phyloP scores from a whole-genome alignment of 306 rosid genomes.

The Prinsepia uniflora region DNA sequence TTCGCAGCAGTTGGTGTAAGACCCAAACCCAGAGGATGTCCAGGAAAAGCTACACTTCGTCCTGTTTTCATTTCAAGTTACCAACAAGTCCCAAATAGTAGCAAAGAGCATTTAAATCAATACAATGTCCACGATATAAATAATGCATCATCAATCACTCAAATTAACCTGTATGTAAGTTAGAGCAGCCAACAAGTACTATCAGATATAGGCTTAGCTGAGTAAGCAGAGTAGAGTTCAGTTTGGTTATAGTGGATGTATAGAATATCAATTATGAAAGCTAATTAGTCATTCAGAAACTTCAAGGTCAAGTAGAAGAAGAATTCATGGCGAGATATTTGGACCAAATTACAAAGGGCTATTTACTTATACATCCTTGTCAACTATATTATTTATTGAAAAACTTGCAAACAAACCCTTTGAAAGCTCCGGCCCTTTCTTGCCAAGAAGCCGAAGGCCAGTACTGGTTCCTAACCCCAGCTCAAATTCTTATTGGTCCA shows the following conservation, averaged over 20 bases:
- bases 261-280: conserved; percentile 16
- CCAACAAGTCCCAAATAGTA: conserved; percentile 23
- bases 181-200: not conserved
- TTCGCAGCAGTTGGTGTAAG: conserved; percentile 84
- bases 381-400: no score
- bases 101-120: conserved; percentile 5
- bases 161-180: not conserved
- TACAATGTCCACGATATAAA: not conserved
- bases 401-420: no score
- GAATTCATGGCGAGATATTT: not conserved
- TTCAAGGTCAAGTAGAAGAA: conserved; percentile 1
- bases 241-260: not conserved
- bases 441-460: no score
- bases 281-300: conserved; percentile 19
- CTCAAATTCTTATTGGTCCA: no score
- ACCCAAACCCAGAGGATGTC: conserved; percentile 93
- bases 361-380: no score
- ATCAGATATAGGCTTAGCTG: not conserved
- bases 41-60: conserved; percentile 98
- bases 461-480: no score
- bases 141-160: not conserved
- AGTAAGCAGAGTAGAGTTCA: not conserved
- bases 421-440: no score
- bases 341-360: not conserved
- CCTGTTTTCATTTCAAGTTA: conserved; percentile 61